These are phyloP conservation scores for Eleusine indica DNA, from an alignment of 176 grass and related monocot genomes.

Conservation along the genomic window DNA sequence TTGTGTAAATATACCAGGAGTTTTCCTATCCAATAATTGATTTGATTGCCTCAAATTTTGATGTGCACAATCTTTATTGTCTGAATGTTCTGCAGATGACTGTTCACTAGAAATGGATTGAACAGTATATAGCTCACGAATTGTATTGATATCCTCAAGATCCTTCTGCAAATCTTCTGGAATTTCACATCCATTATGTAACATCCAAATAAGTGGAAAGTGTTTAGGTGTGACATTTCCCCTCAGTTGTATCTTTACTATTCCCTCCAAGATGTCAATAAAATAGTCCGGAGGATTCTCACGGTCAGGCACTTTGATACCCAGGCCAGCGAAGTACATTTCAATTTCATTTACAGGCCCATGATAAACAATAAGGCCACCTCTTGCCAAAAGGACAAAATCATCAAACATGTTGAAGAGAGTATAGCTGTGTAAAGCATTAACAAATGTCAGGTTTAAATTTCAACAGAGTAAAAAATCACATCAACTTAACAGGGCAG, in stretches of 20 bases:
- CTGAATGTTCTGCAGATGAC: slow-evolving; percentile 43
- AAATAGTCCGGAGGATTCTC: slow-evolving; percentile 85
- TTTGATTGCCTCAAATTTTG: slow-evolving; percentile 42
- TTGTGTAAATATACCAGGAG: slow-evolving; percentile 59
- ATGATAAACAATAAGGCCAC: slow-evolving; percentile 74
- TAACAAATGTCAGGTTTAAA: slow-evolving; percentile 29
- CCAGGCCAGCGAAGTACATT: slow-evolving; percentile 70
- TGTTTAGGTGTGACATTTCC: slow-evolving; percentile 48
- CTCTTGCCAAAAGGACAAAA: slow-evolving; percentile 83
- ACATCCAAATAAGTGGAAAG: slow-evolving; percentile 68
- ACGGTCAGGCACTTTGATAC: slow-evolving; percentile 61
- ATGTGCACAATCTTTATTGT: slow-evolving; percentile 32
- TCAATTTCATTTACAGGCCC: slow-evolving; percentile 64
- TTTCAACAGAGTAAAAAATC: slow-evolving; percentile 13
- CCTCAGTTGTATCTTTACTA: slow-evolving; percentile 54
- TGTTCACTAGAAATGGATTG: slow-evolving; percentile 39
- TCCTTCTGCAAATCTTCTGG: slow-evolving; percentile 61
- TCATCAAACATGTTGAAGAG: slow-evolving; percentile 86
- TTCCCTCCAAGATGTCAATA: slow-evolving; percentile 83
- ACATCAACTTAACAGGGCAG: background rate
- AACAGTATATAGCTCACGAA: slow-evolving; percentile 47
- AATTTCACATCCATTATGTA: slow-evolving; percentile 68
- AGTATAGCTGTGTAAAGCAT: slow-evolving; percentile 64
- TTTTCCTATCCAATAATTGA: slow-evolving; percentile 57
- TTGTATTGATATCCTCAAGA: slow-evolving; percentile 47